phyloP scores from a whole-genome alignment of 1,284 basidiomycete species.

The Cryptococcus sp. region DNA sequence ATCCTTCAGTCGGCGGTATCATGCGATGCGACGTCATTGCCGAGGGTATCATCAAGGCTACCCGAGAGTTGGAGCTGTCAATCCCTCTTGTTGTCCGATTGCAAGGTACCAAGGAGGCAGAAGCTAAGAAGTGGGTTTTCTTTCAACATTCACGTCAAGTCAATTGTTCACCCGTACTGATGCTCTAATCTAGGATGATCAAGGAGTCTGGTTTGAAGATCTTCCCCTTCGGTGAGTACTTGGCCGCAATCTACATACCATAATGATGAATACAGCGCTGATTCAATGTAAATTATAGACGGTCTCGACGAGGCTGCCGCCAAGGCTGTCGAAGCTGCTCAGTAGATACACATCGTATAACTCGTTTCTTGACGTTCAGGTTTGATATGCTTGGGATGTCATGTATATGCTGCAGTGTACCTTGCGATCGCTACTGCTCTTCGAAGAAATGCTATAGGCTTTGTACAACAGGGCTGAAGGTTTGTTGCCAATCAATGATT shows the following conservation, averaged over 20 bases:
- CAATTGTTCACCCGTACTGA: background rate
- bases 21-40: slow-evolving; percentile 98
- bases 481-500: background rate
- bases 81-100: slow-evolving; percentile 92
- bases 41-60: slow-evolving; percentile 97
- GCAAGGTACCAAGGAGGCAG: slow-evolving; percentile 94
- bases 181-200: slow-evolving; percentile 68
- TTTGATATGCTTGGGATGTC: background rate
- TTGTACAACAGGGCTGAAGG: background rate
- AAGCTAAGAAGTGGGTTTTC: slow-evolving; percentile 81
- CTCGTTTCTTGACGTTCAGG: background rate
- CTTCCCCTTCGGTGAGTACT: slow-evolving; percentile 76
- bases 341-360: slow-evolving; percentile 13
- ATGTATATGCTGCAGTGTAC: background rate
- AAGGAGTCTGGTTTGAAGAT: slow-evolving; percentile 89
- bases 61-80: slow-evolving; percentile 80
- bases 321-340: slow-evolving; percentile 74
- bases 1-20: slow-evolving; percentile 63
- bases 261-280: background rate
- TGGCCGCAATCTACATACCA: slow-evolving; percentile 1
- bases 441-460: too few relatives aligned
- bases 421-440: too few relatives aligned
- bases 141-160: background rate
- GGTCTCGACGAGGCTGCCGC: slow-evolving; percentile 64
- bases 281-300: slow-evolving; percentile 24